These are phyloP conservation scores for Pulveroboletus sp. DNA, from an alignment of 768 basidiomycete genomes.

Conservation along the genomic window DNA sequence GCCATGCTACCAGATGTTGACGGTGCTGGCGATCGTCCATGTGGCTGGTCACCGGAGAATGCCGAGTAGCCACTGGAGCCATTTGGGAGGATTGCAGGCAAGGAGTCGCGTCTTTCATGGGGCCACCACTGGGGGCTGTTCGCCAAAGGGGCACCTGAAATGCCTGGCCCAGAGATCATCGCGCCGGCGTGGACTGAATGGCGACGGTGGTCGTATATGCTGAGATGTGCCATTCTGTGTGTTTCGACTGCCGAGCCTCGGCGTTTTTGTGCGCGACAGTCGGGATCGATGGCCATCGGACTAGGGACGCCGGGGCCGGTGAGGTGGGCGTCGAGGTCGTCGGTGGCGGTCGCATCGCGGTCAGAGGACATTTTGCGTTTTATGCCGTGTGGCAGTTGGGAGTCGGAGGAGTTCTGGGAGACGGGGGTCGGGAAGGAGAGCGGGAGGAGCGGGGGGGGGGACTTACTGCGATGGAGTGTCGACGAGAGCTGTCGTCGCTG, in stretches of 20 bases:
- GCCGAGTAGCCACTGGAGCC: conserved; percentile 52
- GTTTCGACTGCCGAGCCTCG: conserved; percentile 82
- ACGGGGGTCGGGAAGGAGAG: neutral
- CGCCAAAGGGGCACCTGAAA: conserved; percentile 16
- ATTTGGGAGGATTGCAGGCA: conserved; percentile 65
- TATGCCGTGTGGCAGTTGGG: conserved; percentile 52
- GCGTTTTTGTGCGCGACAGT: conserved; percentile 73
- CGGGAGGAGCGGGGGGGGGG: conserved; percentile 3
- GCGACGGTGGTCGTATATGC: conserved; percentile 67
- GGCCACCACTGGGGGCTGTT: conserved; percentile 49
- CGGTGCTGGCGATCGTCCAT: conserved; percentile 52
- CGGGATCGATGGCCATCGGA: conserved; percentile 51
- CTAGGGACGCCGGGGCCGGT: conserved; percentile 65
- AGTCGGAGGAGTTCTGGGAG: conserved; percentile 34
- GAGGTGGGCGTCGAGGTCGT: conserved; percentile 64
- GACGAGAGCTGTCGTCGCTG: conserved; percentile 64
- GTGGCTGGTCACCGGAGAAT: conserved; percentile 60
- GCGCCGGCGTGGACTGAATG: conserved; percentile 67
- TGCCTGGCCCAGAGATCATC: conserved; percentile 28
- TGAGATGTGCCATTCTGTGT: conserved; percentile 67
- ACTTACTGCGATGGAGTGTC: conserved; percentile 67
- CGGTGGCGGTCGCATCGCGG: conserved; percentile 46
- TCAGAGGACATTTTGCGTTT: conserved; percentile 84
- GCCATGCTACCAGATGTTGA: conserved; percentile 58
- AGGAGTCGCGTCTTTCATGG: conserved; percentile 68